Evolutionary conservation across 2,329 filamentous ascomycete species (phyloP).

Genomic region (Paraconiothyrium sp.): DNA sequence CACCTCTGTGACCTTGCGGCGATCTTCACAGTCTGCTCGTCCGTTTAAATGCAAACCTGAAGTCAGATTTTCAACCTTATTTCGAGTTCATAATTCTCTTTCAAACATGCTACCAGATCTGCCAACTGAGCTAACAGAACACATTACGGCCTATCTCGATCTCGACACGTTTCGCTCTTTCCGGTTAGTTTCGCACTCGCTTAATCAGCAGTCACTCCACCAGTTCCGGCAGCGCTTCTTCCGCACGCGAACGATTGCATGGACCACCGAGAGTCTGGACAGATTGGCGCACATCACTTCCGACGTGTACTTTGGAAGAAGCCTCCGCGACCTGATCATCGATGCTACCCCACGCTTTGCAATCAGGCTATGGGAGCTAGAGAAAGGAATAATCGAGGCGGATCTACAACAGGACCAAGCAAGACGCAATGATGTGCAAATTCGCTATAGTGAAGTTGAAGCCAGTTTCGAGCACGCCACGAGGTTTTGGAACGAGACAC

Average conservation of each 20-base stretch:
- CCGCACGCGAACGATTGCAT: conserved; percentile 25
- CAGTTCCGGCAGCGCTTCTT: conserved; percentile 37
- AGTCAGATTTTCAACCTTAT: neutral
- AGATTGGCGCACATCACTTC: conserved; percentile 27
- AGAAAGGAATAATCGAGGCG: conserved; percentile 16
- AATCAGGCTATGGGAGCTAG: conserved; percentile 34
- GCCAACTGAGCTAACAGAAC: conserved; percentile 36
- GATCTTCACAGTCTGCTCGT: neutral
- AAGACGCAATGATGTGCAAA: conserved; percentile 3
- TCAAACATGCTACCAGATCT: conserved; percentile 22
- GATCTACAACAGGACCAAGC: conserved; percentile 15
- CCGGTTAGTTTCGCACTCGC: conserved; percentile 29
- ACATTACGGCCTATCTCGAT: conserved; percentile 32
- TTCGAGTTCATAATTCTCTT: neutral
- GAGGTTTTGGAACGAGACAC: conserved; percentile 38
- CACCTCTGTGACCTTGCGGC: conserved; percentile 9
- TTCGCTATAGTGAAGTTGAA: conserved; percentile 7
- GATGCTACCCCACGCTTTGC: conserved; percentile 40
- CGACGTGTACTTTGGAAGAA: conserved; percentile 26
- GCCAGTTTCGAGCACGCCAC: conserved; percentile 19
- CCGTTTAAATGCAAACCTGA: neutral
- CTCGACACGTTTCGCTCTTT: conserved; percentile 26
- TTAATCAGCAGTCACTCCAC: conserved; percentile 29
- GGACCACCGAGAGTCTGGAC: conserved; percentile 29
- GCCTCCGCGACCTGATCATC: conserved; percentile 32